Evolutionary conservation across 768 basidiomycete genomes (phyloP).

Genomic region (Kondoa malvinella): DNA sequence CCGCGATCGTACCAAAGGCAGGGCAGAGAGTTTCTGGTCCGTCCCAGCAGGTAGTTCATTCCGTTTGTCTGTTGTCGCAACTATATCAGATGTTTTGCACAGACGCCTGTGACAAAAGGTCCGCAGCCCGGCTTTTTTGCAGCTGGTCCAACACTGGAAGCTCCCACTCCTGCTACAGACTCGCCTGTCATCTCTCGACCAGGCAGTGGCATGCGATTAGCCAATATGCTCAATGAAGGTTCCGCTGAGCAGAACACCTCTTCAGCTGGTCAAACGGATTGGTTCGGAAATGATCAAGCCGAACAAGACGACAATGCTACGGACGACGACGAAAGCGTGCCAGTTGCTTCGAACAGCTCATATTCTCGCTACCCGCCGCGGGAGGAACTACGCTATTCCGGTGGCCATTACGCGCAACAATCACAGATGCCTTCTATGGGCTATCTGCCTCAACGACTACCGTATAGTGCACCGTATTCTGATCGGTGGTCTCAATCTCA

Average conservation of each 20-base stretch:
- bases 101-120: too few species aligned
- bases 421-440: too few species aligned
- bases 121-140: background rate
- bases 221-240: background rate
- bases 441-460: too few species aligned
- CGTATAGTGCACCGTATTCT: too few species aligned
- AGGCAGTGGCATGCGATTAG: background rate
- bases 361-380: too few species aligned
- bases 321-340: too few species aligned
- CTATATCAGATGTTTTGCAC: too few species aligned
- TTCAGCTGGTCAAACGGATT: background rate
- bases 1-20: conserved; percentile 11
- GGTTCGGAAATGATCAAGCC: background rate
- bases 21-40: background rate
- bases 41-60: background rate
- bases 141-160: background rate
- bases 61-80: too few species aligned
- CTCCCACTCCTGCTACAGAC: background rate
- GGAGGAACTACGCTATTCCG: too few species aligned
- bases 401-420: too few species aligned
- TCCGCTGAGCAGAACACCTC: background rate
- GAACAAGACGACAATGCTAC: background rate
- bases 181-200: background rate
- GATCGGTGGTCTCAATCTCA: too few species aligned
- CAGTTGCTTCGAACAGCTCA: too few species aligned